These are phyloP conservation scores for Backusella morwellensis DNA, from an alignment of 192 early-diverging fungal species.

Conservation along the genomic window DNA sequence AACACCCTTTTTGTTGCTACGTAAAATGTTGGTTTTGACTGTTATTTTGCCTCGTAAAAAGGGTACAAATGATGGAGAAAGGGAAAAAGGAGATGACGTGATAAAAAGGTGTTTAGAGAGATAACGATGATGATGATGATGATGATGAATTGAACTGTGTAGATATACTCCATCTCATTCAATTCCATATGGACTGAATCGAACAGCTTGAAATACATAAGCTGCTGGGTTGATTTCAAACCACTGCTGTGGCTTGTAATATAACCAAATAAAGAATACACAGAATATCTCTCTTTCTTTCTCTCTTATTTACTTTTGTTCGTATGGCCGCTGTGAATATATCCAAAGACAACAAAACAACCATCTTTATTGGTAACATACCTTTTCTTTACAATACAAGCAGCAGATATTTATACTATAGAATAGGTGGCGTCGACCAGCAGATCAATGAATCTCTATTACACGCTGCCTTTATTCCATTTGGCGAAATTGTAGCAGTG, in stretches of 20 bases:
- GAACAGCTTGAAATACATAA: too few relatives aligned
- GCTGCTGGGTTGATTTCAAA: neutral
- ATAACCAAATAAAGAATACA: neutral
- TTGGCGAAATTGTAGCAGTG: conserved; percentile 91
- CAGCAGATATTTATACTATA: neutral
- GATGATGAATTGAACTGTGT: too few relatives aligned
- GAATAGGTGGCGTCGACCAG: conserved; percentile 75
- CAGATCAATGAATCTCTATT: conserved; percentile 78
- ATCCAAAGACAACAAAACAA: conserved; percentile 39
- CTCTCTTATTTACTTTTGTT: neutral
- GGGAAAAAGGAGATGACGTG: too few relatives aligned
- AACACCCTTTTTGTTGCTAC: too few relatives aligned
- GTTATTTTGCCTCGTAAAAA: too few relatives aligned
- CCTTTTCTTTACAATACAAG: neutral
- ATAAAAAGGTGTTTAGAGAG: too few relatives aligned
- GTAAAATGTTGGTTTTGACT: too few relatives aligned
- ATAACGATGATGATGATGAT: too few relatives aligned
- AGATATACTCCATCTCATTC: too few relatives aligned
- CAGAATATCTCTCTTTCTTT: neutral
- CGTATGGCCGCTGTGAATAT: conserved; percentile 16
- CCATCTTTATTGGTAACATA: conserved; percentile 45
- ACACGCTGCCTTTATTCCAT: conserved; percentile 90
- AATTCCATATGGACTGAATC: too few relatives aligned
- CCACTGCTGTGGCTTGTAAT: neutral
- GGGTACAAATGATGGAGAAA: too few relatives aligned